phyloP scores from a whole-genome alignment of 1,284 basidiomycete species.

The Tilletia setariae region DNA sequence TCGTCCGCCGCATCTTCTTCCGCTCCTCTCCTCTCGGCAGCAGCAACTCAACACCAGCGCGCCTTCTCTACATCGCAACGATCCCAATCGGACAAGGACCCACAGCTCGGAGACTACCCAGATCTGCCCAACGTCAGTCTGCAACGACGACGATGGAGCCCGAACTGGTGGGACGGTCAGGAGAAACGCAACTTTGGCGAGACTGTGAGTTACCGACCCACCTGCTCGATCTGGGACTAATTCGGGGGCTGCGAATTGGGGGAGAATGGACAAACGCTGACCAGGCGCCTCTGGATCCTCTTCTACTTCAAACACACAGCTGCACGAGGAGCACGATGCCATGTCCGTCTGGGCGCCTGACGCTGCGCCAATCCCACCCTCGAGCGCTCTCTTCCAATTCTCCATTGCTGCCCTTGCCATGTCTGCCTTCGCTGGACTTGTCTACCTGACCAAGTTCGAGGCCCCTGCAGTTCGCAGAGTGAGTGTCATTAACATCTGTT shows the following conservation, averaged over 20 bases:
- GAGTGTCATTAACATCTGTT: conserved; percentile 30
- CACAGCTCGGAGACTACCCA: conserved; percentile 53
- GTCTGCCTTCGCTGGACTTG: conserved; percentile 30
- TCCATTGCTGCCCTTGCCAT: conserved; percentile 36
- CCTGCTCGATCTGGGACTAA: conserved; percentile 4
- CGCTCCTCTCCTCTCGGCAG: background rate
- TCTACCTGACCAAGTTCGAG: conserved; percentile 43
- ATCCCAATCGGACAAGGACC: conserved; percentile 32
- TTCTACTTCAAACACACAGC: conserved; percentile 21
- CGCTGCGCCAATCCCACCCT: conserved; percentile 37
- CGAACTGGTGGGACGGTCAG: conserved; percentile 52
- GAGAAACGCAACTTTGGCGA: conserved; percentile 53
- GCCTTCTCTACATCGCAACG: background rate
- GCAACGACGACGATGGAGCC: conserved; percentile 45
- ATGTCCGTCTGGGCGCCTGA: conserved; percentile 54
- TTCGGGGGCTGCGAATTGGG: too few species aligned
- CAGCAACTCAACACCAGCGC: conserved; percentile 8
- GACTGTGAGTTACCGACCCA: conserved; percentile 32
- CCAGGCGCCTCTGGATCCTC: background rate
- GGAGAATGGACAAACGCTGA: too few species aligned
- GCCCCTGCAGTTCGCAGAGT: conserved; percentile 44
- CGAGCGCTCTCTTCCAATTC: conserved; percentile 45
- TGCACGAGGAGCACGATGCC: conserved; percentile 52
- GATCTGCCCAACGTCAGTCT: conserved; percentile 38
- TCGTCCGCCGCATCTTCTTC: background rate